Evolutionary conservation across 176 grass and related monocot species (phyloP).

Genomic region (Poa pratensis): DNA sequence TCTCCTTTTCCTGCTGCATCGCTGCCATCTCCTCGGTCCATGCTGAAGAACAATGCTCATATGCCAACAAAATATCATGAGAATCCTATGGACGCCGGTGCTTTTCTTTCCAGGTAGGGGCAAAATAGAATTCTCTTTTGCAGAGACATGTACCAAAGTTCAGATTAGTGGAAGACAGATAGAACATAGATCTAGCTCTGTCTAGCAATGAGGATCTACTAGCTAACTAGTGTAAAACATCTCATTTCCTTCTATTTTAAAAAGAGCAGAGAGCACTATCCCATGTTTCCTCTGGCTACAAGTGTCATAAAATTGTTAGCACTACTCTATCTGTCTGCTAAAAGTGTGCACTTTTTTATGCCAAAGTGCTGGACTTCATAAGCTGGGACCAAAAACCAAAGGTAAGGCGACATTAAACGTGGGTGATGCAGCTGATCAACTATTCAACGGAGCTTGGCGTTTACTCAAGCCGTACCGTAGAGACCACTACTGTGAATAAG

Average conservation of each 20-base stretch:
- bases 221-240: not conserved
- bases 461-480: not conserved
- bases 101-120: not conserved
- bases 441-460: not conserved
- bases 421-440: not conserved
- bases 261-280: not conserved
- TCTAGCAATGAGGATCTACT: not conserved
- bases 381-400: slow-evolving; percentile 14
- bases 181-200: not conserved
- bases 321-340: not conserved
- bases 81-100: slow-evolving; percentile 7
- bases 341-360: not conserved
- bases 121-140: not conserved
- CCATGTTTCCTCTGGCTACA: not conserved
- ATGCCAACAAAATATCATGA: not conserved
- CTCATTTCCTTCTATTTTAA: not conserved
- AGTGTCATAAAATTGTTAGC: not conserved
- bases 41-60: not conserved
- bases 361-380: slow-evolving; percentile 14
- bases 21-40: not conserved
- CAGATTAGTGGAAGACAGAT: not conserved
- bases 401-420: not conserved
- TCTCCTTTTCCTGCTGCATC: not conserved
- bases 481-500: not conserved
- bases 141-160: not conserved